Percentiles rank a stretch among this genome's conserved stretches.
These are phyloP conservation scores for Talaromyces adpressus DNA, from an alignment of 495 filamentous ascomycete species.

Conservation along the genomic window DNA sequence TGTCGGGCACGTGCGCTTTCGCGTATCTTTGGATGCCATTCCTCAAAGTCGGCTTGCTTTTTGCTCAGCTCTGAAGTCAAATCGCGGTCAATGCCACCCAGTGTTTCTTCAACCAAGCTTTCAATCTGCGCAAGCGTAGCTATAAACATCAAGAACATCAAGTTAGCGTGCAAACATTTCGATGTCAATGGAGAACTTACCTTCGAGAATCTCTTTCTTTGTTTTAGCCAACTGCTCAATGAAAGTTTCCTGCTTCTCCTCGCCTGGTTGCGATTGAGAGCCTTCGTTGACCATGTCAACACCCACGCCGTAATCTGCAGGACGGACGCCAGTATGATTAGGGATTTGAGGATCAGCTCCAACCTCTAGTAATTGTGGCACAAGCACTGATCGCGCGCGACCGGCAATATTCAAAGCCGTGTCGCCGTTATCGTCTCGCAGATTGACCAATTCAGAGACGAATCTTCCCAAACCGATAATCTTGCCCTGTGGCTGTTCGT, in stretches of 20 bases:
- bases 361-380: constrained; percentile 87
- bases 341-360: constrained; percentile 83
- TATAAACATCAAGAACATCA: constrained; percentile 37
- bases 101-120: constrained; percentile 33
- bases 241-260: constrained; percentile 40
- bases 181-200: constrained; percentile 16
- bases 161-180: constrained; percentile 8
- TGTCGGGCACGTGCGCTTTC: constrained; percentile 71
- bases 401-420: constrained; percentile 92
- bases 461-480: constrained; percentile 82
- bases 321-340: constrained; percentile 78
- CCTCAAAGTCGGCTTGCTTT: constrained; percentile 76
- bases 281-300: constrained; percentile 48
- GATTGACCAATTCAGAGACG: constrained; percentile 93
- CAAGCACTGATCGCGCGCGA: constrained; percentile 84
- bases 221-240: constrained; percentile 56
- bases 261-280: constrained; percentile 41
- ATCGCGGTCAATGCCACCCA: constrained; percentile 64
- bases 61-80: constrained; percentile 68
- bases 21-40: constrained; percentile 67
- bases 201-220: constrained; percentile 39
- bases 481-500: constrained; percentile 31
- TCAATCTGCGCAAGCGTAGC: constrained; percentile 56
- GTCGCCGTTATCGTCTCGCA: constrained; percentile 84
- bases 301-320: constrained; percentile 88